These are phyloP conservation scores for Pugionium cornutum DNA, from an alignment of 345 rosid genomes.

Conservation along the genomic window DNA sequence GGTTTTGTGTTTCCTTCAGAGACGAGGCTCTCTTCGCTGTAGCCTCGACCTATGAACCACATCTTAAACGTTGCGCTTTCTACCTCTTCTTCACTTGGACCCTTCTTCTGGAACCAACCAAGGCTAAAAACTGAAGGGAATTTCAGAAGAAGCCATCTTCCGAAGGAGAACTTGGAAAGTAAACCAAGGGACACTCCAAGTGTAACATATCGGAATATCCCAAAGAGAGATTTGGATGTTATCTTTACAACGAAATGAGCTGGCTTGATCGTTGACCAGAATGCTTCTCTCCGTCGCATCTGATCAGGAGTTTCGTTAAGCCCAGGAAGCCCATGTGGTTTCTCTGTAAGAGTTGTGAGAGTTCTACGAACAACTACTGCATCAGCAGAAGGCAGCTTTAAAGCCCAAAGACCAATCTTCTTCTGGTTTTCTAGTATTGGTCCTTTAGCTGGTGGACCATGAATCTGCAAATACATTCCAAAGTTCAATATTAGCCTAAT, in stretches of 20 bases:
- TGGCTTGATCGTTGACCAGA: constrained; percentile 73
- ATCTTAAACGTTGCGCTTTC: constrained; percentile 76
- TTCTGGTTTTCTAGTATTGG: constrained; percentile 63
- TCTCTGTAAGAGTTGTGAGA: constrained; percentile 59
- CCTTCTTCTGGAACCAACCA: constrained; percentile 76
- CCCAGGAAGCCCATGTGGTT: constrained; percentile 74
- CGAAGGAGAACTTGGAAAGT: constrained; percentile 52
- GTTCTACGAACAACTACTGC: constrained; percentile 77
- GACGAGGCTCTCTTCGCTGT: constrained; percentile 48
- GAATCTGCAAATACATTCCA: constrained; percentile 58
- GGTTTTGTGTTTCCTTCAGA: constrained; percentile 52
- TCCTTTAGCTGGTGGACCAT: constrained; percentile 73
- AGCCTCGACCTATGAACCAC: constrained; percentile 88
- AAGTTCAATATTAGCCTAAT: neutral
- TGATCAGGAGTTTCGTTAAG: constrained; percentile 62
- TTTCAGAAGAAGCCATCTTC: constrained; percentile 79
- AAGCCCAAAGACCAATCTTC: constrained; percentile 74
- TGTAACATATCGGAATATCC: constrained; percentile 47
- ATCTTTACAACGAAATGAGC: constrained; percentile 81
- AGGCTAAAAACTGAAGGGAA: constrained; percentile 85
- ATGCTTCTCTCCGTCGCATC: constrained; percentile 55
- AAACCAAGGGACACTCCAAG: constrained; percentile 67
- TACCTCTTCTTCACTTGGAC: constrained; percentile 85
- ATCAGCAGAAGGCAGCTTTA: constrained; percentile 86
- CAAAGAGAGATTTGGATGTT: constrained; percentile 60